Percentiles rank a stretch among this genome's conserved stretches.
Evolutionary conservation across 1,284 basidiomycete genomes (phyloP).

Genomic region (Cronartium quercuum): DNA sequence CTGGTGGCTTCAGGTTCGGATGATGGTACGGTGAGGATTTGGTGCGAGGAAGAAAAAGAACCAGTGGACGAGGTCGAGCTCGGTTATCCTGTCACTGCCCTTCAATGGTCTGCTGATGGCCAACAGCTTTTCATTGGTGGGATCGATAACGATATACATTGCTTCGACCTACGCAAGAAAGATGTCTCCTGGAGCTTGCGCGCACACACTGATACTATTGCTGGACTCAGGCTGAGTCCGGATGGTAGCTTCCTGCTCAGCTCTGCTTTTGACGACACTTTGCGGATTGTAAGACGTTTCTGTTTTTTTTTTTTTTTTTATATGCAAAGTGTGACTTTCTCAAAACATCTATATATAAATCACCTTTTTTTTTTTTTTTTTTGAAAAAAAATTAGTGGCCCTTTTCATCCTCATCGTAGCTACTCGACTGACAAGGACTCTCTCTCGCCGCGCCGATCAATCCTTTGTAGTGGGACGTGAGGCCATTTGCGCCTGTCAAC

Average conservation of each 20-base stretch:
- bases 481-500: slow-evolving; percentile 46
- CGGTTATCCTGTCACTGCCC: slow-evolving; percentile 48
- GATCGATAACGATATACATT: slow-evolving; percentile 49
- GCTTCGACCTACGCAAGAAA: slow-evolving; percentile 30
- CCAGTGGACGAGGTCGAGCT: slow-evolving; percentile 46
- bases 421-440: neutral
- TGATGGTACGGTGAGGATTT: slow-evolving; percentile 48
- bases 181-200: slow-evolving; percentile 24
- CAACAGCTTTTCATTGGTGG: slow-evolving; percentile 48
- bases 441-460: neutral
- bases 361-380: neutral
- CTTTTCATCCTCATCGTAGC: neutral
- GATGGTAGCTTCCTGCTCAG: slow-evolving; percentile 48
- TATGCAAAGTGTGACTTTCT: too few relatives aligned
- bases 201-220: slow-evolving; percentile 24
- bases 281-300: slow-evolving; percentile 41
- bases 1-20: slow-evolving; percentile 46
- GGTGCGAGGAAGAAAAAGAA: slow-evolving; percentile 45
- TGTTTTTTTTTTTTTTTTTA: neutral
- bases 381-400: neutral
- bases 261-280: slow-evolving; percentile 46
- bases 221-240: slow-evolving; percentile 46
- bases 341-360: neutral
- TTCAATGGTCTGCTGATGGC: slow-evolving; percentile 47
- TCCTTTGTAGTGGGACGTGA: slow-evolving; percentile 46